Conservation (phyloP, 2,329 filamentous ascomycete genomes). For the Cytospora chrysosperma region DNA sequence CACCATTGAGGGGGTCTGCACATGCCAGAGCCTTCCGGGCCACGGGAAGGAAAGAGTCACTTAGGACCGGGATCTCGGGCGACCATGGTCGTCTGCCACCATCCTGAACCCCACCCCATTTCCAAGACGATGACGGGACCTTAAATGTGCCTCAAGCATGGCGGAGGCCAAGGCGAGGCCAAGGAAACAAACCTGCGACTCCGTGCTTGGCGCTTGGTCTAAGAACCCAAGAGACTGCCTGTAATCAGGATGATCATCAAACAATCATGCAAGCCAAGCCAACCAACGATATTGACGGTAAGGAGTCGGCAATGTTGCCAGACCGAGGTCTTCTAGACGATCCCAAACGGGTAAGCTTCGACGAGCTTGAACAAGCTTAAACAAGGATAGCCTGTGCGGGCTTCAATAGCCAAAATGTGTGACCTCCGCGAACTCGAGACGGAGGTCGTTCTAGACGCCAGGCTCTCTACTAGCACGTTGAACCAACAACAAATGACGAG, state of each 20-base stretch:
- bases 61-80: neutral
- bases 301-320: neutral
- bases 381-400: neutral
- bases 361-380: slow-evolving; percentile 12
- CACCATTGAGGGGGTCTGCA: no score
- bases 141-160: neutral
- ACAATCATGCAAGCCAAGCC: slow-evolving; percentile 12
- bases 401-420: no score
- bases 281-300: slow-evolving; percentile 1
- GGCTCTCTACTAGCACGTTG: neutral
- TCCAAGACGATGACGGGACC: neutral
- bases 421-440: no score
- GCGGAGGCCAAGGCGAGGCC: neutral
- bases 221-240: slow-evolving; percentile 5
- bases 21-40: neutral
- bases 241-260: neutral
- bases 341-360: slow-evolving; percentile 16
- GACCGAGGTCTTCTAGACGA: neutral
- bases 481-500: neutral
- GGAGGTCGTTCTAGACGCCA: no score
- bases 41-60: neutral
- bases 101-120: neutral
- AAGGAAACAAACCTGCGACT: slow-evolving; percentile 2
- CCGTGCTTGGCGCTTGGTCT: slow-evolving; percentile 12
- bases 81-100: neutral